Evolutionary conservation across 169 alveolate species (phyloP).

Genomic region (Plasmodium ovale): DNA sequence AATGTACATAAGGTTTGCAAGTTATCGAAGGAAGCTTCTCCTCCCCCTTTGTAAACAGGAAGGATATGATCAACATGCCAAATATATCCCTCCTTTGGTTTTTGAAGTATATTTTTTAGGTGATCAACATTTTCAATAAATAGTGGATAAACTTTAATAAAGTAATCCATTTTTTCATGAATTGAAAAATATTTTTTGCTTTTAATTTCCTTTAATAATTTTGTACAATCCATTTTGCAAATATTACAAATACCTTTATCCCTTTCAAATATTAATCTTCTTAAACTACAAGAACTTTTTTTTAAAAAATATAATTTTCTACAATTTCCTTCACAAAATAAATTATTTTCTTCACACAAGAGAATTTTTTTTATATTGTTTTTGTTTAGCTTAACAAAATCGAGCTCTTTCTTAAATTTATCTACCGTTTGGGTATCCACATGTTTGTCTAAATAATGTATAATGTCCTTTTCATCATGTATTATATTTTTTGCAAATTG

Average conservation of each 20-base stretch:
- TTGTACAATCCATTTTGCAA: slow-evolving; percentile 38
- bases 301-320: slow-evolving; percentile 38
- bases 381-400: slow-evolving; percentile 9
- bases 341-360: slow-evolving; percentile 54
- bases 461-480: slow-evolving; percentile 9
- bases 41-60: slow-evolving; percentile 62
- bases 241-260: slow-evolving; percentile 60
- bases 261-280: slow-evolving; percentile 65
- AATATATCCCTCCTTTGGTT: slow-evolving; percentile 31
- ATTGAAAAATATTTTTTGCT: slow-evolving; percentile 30
- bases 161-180: slow-evolving; percentile 49
- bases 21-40: slow-evolving; percentile 59
- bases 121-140: slow-evolving; percentile 55
- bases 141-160: slow-evolving; percentile 43
- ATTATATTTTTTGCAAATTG: neutral
- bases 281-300: slow-evolving; percentile 52
- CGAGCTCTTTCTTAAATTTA: slow-evolving; percentile 8
- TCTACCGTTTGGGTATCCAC: slow-evolving; percentile 6
- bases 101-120: slow-evolving; percentile 29
- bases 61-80: slow-evolving; percentile 62
- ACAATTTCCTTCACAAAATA: slow-evolving; percentile 51
- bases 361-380: slow-evolving; percentile 41
- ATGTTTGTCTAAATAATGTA: slow-evolving; percentile 21
- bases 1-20: slow-evolving; percentile 60
- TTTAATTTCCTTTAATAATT: slow-evolving; percentile 45